Evolutionary conservation across 768 basidiomycete genomes (phyloP), one percentile per base, ranked within the genome.

Genomic region (Chalciporus pseudorubinellus): DNA sequence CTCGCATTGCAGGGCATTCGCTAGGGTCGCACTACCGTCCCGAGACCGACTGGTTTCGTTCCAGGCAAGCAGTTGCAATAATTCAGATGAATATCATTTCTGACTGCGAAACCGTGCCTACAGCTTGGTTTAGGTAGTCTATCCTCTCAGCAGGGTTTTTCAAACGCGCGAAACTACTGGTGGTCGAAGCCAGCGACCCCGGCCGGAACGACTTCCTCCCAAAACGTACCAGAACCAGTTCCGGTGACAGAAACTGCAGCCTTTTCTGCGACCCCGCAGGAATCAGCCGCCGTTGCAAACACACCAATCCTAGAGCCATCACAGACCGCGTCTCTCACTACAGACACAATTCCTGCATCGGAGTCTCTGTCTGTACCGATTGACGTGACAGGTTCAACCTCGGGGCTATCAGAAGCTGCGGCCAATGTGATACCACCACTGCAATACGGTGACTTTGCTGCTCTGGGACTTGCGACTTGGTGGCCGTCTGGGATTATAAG

Each of bases 391-490:
- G 26, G 26, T 26, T 26, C 48, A 20, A 48, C 38, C 6, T 55
- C 60, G 38, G 52, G 52, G 52, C 5, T 62, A 6, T 46, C 69
- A 21, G 58, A 64, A 11, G 50, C 70, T 10, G 57, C 59, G 34
- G 39, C 51, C 41, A 64, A 59, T 33, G 44, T 64, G 31, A 66
- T 75, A 22, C 68, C 77, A 20, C 77, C 85, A 1, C 68, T 89
- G 5, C 81, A 89, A 55, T 83, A 81, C 39, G 89, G 89, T 2
- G 87, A 89, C 68, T 73, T 92, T 34, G 80, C 83, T 14, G 78
- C 81, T 4, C 75, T 89, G 34, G 89, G 86, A 3, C 70, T 92
- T 3, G 70, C 75, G 14, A 65, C 73, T 16, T 88, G 82, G 80
- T 88, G 78, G 42, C 89, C 89, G 3, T 78, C 82, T 0, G 88